Base-by-base conservation (phyloP, 2,329 filamentous ascomycete species). In the Aureobasidium namibiae region DNA sequence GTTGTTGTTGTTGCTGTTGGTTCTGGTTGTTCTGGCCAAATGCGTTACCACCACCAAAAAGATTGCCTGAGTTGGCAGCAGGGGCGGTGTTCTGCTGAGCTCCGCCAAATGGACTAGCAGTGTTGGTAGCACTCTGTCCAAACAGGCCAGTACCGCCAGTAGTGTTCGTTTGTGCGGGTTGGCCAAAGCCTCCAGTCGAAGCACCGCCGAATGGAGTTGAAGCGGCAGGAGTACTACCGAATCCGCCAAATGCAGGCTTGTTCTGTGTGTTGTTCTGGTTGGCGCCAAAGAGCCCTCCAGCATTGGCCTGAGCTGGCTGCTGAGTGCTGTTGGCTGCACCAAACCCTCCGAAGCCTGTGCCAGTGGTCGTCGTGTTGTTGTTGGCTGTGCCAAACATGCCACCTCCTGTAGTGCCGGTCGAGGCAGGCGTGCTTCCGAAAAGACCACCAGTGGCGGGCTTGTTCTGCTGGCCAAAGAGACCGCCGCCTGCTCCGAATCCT, bases 221-320 rank as follows among this genome's bases (percentile, higher is more conserved):
- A 26, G 68, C 65, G 39, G 67, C 70, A 66, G 65, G 74, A 33
- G 66, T 71, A 68, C 63, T 73, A 63, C 76, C 77, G 63, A 80
- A 80, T 21, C 63, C 63, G 6, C 64, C 64, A 21, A 63, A 62
- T 9, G 63, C 59, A 26, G 64, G 62, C 52, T 65, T 65, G 31
- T 60, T 57, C 48, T 65, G 63, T 1, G 38, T 56, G 33, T 63
- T 49, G 33, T 61, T 60, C 34, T 48, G 56, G 54, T 59, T 34
- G 56, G 53, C 23, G 39, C 61, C 57, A 39, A 65, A 65, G 21
- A 66, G 39, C 4, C 54, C 59, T n/a, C n/a, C n/a, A 7, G 54
- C 54, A 31, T 46, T 39, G 39, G 24, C 59, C 21, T 56, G 52
- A 13, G 33, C 34, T 21, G 33, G 26, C 18, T 42, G 36, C 13